A percentile compares a stretch with the other conserved stretches of the same genome.
phyloP scores from a whole-genome alignment of 1,284 basidiomycete species.

The Apiotrichum sp. region DNA sequence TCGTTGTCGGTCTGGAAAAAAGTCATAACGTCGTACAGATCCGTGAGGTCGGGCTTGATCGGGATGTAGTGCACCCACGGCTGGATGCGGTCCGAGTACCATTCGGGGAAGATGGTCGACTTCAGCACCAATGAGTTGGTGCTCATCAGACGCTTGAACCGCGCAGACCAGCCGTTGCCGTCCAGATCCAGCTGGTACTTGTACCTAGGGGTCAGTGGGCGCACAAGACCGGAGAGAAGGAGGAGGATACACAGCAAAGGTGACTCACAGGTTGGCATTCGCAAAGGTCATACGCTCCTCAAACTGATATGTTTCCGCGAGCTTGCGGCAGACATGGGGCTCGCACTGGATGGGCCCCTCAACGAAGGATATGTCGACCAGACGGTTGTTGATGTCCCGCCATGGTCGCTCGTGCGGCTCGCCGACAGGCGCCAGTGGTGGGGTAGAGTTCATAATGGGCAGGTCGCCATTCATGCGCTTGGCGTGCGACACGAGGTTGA shows the following conservation, averaged over 20 bases:
- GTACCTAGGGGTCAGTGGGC: constrained; percentile 52
- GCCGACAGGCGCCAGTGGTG: constrained; percentile 48
- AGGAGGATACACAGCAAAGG: constrained; percentile 49
- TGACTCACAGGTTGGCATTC: constrained; percentile 52
- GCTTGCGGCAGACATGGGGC: constrained; percentile 47
- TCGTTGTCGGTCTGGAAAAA: constrained; percentile 60
- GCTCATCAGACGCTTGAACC: constrained; percentile 45
- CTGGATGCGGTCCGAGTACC: constrained; percentile 47
- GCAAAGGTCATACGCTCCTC: constrained; percentile 47
- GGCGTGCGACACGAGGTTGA: constrained; percentile 44
- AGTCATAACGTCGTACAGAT: constrained; percentile 50
- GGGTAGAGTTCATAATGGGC: constrained; percentile 37
- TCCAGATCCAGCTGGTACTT: constrained; percentile 37
- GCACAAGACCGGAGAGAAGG: constrained; percentile 18
- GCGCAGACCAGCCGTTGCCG: constrained; percentile 47
- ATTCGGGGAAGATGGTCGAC: constrained; percentile 49
- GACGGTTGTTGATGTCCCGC: constrained; percentile 50
- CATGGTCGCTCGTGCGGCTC: constrained; percentile 23
- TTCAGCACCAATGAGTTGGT: constrained; percentile 49
- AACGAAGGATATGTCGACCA: constrained; percentile 43
- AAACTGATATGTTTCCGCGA: constrained; percentile 53
- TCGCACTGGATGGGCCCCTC: constrained; percentile 50
- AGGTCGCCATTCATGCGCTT: constrained; percentile 45
- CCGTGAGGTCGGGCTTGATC: constrained; percentile 50
- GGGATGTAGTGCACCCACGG: constrained; percentile 51